Evolutionary conservation across 2,329 filamentous ascomycete genomes (phyloP), one percentile per base, ranked within the genome.

Genomic region (Myriosclerotinia curreyana): DNA sequence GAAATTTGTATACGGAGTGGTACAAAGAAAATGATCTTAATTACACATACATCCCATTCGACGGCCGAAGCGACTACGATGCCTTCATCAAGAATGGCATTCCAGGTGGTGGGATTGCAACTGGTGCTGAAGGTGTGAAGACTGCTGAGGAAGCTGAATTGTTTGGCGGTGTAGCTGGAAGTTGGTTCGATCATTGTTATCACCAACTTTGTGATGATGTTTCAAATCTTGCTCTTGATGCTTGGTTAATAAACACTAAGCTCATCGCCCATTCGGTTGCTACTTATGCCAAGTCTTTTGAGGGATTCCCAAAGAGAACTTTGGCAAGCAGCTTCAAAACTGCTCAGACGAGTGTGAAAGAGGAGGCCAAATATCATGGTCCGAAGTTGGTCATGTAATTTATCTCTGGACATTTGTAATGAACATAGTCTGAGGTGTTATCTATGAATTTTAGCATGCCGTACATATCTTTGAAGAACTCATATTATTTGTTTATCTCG

Each of bases 21-120:
- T 92, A 88, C 77, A 76, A 80, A 66, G 76, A 79, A 2, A 80
- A 86, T 28, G 86, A 81, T 1, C 79, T 86, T 64, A 86, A 86
- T 75, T 87, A 86, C 73, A 89, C 85, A 0, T 85, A 89, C 65
- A 90, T 90, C 36, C 83, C 85, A 2, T 94, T 95, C 69, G 88
- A 92, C 70, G 90, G 90, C 8, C 86, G 90, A 65, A 91, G 87
- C 67, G 91, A 95, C 76, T 94, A 94, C 71, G 88, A 87, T 59
- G 87, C 85, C 1, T 93, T 94, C 78, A 88, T 92, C 71, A 81
- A 84, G 44, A 81, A 84, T 64, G 87, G 87, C 3, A 91, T 93
- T 50, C 88, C 90, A 0, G 85, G 85, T 0, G 89, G 90, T 31
- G 90, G 90, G 38, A 85, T 93, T 66, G 89, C 89, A 62, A 92